A percentile compares a stretch with the other conserved stretches of the same genome.
Conservation (phyloP, 305 asterid genomes). For the Fraxinus sp. region DNA sequence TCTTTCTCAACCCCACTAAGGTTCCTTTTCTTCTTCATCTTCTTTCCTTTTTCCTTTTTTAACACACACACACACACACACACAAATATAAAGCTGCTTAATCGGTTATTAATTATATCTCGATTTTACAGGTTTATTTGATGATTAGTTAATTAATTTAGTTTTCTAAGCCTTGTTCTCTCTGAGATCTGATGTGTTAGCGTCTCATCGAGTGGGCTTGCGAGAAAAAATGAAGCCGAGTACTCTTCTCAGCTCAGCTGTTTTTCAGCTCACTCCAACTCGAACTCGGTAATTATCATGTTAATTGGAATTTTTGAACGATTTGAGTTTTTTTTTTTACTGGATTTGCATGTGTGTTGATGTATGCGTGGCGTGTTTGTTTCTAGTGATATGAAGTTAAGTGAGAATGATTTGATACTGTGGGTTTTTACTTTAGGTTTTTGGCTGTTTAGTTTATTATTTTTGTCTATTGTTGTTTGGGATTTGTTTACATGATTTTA, state of each 20-base stretch:
- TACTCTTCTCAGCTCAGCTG: constrained; percentile 67
- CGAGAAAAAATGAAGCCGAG: constrained; percentile 55
- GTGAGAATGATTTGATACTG: constrained; percentile 12
- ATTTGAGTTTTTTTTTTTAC: neutral
- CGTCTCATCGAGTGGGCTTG: constrained; percentile 15
- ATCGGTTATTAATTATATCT: neutral
- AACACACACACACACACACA: too few relatives aligned
- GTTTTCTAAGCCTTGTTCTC: constrained; percentile 16
- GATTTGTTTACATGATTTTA: neutral
- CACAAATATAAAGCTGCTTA: neutral
- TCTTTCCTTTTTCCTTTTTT: neutral
- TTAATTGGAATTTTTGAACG: neutral
- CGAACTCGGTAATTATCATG: constrained; percentile 61
- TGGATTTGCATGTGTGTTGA: constrained; percentile 10
- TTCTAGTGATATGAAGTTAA: constrained; percentile 4
- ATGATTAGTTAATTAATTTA: neutral
- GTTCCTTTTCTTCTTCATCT: neutral
- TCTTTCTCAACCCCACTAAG: constrained; percentile 17
- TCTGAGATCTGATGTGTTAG: constrained; percentile 43
- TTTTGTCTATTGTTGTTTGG: constrained; percentile 23
- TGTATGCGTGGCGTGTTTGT: neutral
- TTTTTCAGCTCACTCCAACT: constrained; percentile 92
- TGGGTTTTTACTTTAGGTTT: constrained; percentile 13
- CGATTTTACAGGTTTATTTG: constrained; percentile 6
- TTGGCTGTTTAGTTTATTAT: constrained; percentile 18